Evolutionary conservation across 352 stramenopile genomes (phyloP), one percentile per base, ranked within the genome.

Genomic region (Pythium folliculosum): DNA sequence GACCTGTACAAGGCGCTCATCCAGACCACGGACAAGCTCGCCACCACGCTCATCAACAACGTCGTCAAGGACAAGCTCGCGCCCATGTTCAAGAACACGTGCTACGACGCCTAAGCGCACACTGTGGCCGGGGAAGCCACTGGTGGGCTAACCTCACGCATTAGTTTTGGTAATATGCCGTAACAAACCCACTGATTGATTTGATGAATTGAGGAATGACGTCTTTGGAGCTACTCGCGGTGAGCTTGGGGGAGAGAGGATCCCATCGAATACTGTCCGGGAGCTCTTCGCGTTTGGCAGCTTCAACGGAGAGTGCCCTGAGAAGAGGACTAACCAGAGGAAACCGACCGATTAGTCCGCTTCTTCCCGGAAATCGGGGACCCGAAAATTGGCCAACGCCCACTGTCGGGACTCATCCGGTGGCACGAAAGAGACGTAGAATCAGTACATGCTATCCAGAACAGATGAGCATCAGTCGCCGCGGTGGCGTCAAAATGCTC

Each of bases 41-140:
- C 71, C 62, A 78, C 78, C 43, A 84, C 78, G 47, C 64, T 85
- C 9, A 57, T 86, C 48, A 89, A 89, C 77, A 73, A 80, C 48
- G 35, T 86, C 54, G 73, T 89, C 55, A 64, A 63, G 9, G 66
- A 73, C 21, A 69, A 77, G 57, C 60, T 88, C 62, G 63, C 50
- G 44, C 60, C 77, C 19, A 23, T 69, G 47, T 85, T 89, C 60
- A 78, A 80, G 47, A 76, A 77, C 60, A 77, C 62, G 22, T 89
- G 80, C 70, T 81, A 76, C 65, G 72, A 78, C 62, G 53, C 63
- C 16, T 75, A 71, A 69, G 54, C 55, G 16, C 27, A 32, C 2
- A 32, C 27, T 32, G 27, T 32, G 27, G 27, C n/a, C n/a, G n/a
- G n/a, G n/a, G n/a, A n/a, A n/a, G n/a, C n/a, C n/a, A n/a, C n/a